Evolutionary conservation across 345 rosid genomes (phyloP).

Genomic region (Moricandia moricandioides): DNA sequence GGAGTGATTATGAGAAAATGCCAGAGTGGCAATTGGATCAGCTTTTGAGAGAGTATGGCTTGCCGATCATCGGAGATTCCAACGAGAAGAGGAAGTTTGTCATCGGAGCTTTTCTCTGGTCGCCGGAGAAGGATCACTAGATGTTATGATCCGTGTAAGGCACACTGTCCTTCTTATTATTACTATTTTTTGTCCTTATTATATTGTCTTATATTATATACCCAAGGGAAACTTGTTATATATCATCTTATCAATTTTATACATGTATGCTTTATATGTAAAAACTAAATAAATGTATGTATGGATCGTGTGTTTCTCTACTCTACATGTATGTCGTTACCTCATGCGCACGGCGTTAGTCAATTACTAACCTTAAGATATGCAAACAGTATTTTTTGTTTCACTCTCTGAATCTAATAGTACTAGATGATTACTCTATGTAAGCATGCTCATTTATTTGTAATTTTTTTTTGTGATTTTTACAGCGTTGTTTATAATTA

Average conservation of each 20-base stretch:
- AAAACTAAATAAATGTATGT: background rate
- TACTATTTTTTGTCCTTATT: background rate
- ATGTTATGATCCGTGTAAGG: background rate
- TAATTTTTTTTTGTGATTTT: background rate
- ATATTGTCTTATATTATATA: background rate
- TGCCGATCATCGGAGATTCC: slow-evolving; percentile 45
- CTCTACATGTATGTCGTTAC: slow-evolving; percentile 11
- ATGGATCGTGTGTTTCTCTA: background rate
- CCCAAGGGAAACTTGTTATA: background rate
- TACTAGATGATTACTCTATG: background rate
- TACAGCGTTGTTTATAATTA: background rate
- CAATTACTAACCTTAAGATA: background rate
- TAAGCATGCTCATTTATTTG: background rate
- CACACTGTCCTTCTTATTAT: background rate
- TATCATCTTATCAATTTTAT: background rate
- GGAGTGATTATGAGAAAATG: slow-evolving; percentile 54
- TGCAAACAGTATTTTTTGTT: too few relatives aligned
- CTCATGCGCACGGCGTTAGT: slow-evolving; percentile 11
- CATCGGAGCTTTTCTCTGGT: slow-evolving; percentile 72
- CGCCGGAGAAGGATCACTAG: slow-evolving; percentile 26
- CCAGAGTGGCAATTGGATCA: slow-evolving; percentile 59
- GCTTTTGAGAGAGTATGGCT: slow-evolving; percentile 50
- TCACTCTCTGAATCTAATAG: too few relatives aligned
- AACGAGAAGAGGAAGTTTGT: slow-evolving; percentile 51
- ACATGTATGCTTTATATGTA: background rate